These are phyloP conservation scores for Tarenaya hassleriana DNA, from an alignment of 345 rosid species.

Conservation along the genomic window DNA sequence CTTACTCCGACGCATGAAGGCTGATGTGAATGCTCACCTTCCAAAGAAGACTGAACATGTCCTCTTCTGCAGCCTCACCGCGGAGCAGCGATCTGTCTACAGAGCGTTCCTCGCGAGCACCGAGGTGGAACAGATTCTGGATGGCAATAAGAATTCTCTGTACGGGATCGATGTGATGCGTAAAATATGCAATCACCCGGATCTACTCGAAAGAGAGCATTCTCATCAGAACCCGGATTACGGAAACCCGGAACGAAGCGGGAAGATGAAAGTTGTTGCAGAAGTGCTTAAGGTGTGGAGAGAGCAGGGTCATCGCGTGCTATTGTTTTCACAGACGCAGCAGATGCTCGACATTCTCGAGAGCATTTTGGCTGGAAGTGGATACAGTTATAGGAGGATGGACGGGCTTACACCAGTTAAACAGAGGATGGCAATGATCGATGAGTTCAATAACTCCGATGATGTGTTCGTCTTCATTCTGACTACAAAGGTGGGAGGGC, in stretches of 20 bases:
- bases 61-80: slow-evolving; percentile 91
- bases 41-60: slow-evolving; percentile 93
- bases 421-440: slow-evolving; percentile 95
- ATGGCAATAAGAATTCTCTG: slow-evolving; percentile 72
- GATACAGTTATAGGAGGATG: slow-evolving; percentile 84
- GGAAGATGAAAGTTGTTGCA: slow-evolving; percentile 85
- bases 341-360: slow-evolving; percentile 98
- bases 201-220: slow-evolving; percentile 94
- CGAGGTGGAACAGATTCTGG: slow-evolving; percentile 85
- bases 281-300: slow-evolving; percentile 85
- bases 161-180: slow-evolving; percentile 99
- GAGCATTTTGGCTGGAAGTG: slow-evolving; percentile 54
- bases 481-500: slow-evolving; percentile 94
- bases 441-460: slow-evolving; percentile 69
- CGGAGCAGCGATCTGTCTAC: slow-evolving; percentile 77
- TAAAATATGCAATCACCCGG: slow-evolving; percentile 98
- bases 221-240: slow-evolving; percentile 68
- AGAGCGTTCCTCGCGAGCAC: slow-evolving; percentile 97
- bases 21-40: slow-evolving; percentile 78
- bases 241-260: slow-evolving; percentile 90
- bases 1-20: slow-evolving; percentile 94
- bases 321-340: slow-evolving; percentile 86
- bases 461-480: slow-evolving; percentile 78
- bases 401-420: slow-evolving; percentile 86
- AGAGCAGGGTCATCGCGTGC: slow-evolving; percentile 89